Base-by-base conservation (phyloP, 805 yeast genomes). In the Saccharomycopsis synnaedendra region DNA sequence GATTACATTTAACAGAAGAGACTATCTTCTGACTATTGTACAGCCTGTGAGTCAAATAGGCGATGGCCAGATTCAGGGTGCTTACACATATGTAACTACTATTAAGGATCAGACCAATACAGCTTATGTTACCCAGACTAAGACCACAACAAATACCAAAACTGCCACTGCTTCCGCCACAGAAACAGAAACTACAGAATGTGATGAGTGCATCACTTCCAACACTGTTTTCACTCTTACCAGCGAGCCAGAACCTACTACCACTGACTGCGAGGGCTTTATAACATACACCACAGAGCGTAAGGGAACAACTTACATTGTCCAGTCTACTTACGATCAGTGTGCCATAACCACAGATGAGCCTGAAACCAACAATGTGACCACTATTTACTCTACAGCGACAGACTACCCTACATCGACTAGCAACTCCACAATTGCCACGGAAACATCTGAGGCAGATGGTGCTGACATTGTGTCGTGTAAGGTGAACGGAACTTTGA, bases 401-500 rank as follows among this genome's bases (percentile, higher is more conserved):
- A 41, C 44, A 9, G 39, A 41, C 29, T 28, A 19, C 3, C 31
- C 48, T 28, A 28, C 56, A 36, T 47, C 64, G 30, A 44, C 53
- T 30, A 48, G 63, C 32, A 49, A 61, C 32, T 45, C 66, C 33
- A 55, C 69, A 11, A 54, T 61, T 36, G 52, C 67, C 28, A 51
- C 55, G 27, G 29, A 54, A 28, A 52, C 62, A 11, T 19, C 43
- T 28, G 40, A 50, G n/a, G 29, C 54, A 11, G 42, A 41, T 27
- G 19, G 49, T 31, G 32, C 32, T 10, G 6, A 37, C 11, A 62
- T 60, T 43, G 61, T 58, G 36, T 34, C 55, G 55, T 70, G 76
- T 57, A 51, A 58, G 9, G 57, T 67, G 11, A 59, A 57, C n/a
- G 58, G 62, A 51, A 58, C 76, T n/a, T 67, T 77, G 53, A 61